A percentile compares a stretch with the other conserved stretches of the same genome.
Evolutionary conservation across 179 eudicot genomes (phyloP).

Genomic region (Carnegiea gigantea): DNA sequence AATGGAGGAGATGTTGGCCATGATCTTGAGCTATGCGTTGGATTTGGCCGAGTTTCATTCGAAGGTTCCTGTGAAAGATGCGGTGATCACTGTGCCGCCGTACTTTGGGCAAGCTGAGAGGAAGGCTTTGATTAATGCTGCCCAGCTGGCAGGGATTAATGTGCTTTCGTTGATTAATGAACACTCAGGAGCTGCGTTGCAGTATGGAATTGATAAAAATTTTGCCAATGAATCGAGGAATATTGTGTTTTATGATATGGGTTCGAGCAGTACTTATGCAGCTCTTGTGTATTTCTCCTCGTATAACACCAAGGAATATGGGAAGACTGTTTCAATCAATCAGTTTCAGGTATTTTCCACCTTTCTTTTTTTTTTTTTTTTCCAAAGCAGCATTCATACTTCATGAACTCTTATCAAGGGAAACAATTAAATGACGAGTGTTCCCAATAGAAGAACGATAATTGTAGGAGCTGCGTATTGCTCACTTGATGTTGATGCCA

Average conservation of each 20-base stretch:
- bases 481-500: not conserved
- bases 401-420: too few relatives aligned
- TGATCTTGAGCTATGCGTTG: constrained; percentile 59
- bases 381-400: too few relatives aligned
- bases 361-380: not conserved
- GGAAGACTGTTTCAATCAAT: constrained; percentile 77
- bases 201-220: constrained; percentile 98
- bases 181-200: constrained; percentile 92
- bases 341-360: constrained; percentile 76
- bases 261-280: constrained; percentile 82
- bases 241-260: constrained; percentile 95
- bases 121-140: constrained; percentile 72
- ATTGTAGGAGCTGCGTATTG: not conserved
- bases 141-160: constrained; percentile 75
- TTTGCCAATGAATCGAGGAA: constrained; percentile 77
- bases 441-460: not conserved
- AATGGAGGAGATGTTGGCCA: constrained; percentile 85
- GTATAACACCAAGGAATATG: constrained; percentile 77
- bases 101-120: constrained; percentile 93
- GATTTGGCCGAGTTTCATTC: constrained; percentile 73
- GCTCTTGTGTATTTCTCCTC: constrained; percentile 89
- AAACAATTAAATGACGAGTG: not conserved
- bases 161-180: constrained; percentile 82
- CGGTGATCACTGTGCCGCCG: constrained; percentile 84
- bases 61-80: constrained; percentile 64